Base-by-base conservation (phyloP, 2,329 filamentous ascomycete species). In the Rutstroemia sp. region DNA sequence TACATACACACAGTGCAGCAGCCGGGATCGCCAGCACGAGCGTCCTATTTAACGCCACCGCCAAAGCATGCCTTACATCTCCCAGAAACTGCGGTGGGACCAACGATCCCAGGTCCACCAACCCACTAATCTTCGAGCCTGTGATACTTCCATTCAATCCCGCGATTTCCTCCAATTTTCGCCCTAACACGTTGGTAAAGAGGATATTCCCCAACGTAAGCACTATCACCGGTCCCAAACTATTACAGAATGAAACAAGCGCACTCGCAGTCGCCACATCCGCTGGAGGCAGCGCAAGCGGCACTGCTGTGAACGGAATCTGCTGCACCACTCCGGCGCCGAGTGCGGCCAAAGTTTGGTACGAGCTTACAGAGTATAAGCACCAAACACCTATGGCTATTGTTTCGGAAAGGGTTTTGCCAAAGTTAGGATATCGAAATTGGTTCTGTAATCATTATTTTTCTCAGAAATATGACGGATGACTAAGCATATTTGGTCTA, bases 221-320 rank as follows among this genome's bases (percentile, higher is more conserved):
- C 17, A 42, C 14, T 17, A 42, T 4, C 9, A 42, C 39, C 2
- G 39, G 14, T 17, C 39, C 39, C 9, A 42, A 17, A 42, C 12
- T 42, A 42, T 42, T 42, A 14, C 39, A 42, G 17, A 42, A 42
- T 4, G 39, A 14, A 42, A 42, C 39, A 2, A 42, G 14, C 39
- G 39, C 39, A 42, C 39, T 42, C 6, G 39, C 8, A 7, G 39
- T 42, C 6, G 39, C 39, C 17, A 17, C 39, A 14, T 42, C 39
- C n/a, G 39, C 16, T 38, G 71, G 72, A 12, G 74, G 71, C 5
- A 82, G 70, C 0, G 78, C 75, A 1, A 78, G 56, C 21, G 77
- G 75, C 5, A 73, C 71, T 23, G 71, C 73, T 60, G 76, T 76
- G 66, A 78, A 74, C 56, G 76, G 75, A 14, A 76, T 69, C 60